Conservation (phyloP, 352 stramenopile species). For the Phytophthora lateralis region DNA sequence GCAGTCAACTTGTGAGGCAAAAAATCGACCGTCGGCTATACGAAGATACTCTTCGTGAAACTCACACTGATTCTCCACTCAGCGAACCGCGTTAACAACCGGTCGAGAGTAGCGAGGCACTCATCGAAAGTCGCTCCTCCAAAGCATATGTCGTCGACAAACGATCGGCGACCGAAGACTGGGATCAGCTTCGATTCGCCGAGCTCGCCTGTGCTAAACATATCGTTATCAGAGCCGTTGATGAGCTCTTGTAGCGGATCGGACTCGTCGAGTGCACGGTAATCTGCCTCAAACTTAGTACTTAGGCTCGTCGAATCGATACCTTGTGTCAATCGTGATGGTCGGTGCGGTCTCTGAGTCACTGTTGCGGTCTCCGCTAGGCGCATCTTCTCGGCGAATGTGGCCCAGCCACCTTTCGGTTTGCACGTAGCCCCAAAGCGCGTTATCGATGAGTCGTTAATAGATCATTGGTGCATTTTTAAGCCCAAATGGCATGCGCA, state of each 20-base stretch:
- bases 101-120: conserved; percentile 1
- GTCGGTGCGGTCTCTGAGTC: not conserved
- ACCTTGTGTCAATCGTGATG: not conserved
- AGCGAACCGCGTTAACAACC: not conserved
- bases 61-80: conserved; percentile 5
- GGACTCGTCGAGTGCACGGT: not conserved
- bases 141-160: conserved; percentile 9
- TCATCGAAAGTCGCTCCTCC: not conserved
- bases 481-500: not conserved
- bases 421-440: not conserved
- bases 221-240: not conserved
- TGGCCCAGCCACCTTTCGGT: not conserved
- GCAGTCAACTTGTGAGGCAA: not conserved
- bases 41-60: conserved; percentile 6
- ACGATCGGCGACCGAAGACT: not conserved
- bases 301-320: too few relatives aligned
- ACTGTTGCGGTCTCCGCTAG: not conserved
- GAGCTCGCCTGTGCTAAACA: not conserved
- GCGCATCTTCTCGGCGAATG: not conserved
- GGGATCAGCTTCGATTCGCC: not conserved
- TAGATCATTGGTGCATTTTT: conserved; percentile 2
- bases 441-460: not conserved
- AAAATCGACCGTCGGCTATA: not conserved
- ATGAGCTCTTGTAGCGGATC: not conserved
- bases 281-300: conserved; percentile 4